A percentile compares a stretch with the other conserved stretches of the same genome.
Conservation (phyloP, 768 basidiomycete species). For the Tricholoma bakamatsutake region DNA sequence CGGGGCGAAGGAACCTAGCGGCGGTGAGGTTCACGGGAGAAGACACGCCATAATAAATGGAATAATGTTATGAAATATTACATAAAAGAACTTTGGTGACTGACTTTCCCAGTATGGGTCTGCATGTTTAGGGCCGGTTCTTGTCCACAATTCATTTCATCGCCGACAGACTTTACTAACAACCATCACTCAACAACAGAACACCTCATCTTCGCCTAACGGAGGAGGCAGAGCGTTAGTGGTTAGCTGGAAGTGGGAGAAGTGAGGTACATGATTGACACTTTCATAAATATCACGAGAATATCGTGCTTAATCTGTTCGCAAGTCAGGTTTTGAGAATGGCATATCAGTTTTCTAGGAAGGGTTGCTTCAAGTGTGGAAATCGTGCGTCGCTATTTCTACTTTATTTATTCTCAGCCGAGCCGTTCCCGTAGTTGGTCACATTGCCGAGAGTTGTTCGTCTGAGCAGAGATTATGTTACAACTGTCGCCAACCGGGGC, state of each 20-base stretch:
- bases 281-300: slow-evolving; percentile 1
- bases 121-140: slow-evolving; percentile 24
- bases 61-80: background rate
- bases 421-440: slow-evolving; percentile 56
- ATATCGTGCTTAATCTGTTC: slow-evolving; percentile 11
- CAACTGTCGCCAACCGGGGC: slow-evolving; percentile 93
- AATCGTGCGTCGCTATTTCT: slow-evolving; percentile 54
- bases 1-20: background rate
- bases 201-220: slow-evolving; percentile 48
- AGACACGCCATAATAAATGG: slow-evolving; percentile 1
- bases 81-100: too few species aligned
- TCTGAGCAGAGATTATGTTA: slow-evolving; percentile 89
- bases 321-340: slow-evolving; percentile 47
- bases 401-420: background rate
- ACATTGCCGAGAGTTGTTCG: slow-evolving; percentile 89
- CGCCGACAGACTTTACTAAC: slow-evolving; percentile 19
- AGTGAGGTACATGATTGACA: slow-evolving; percentile 38
- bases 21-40: slow-evolving; percentile 14
- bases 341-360: slow-evolving; percentile 81
- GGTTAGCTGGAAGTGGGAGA: slow-evolving; percentile 72
- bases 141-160: slow-evolving; percentile 4
- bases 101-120: background rate
- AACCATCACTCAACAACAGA: slow-evolving; percentile 33
- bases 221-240: slow-evolving; percentile 65
- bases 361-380: slow-evolving; percentile 92